A percentile compares a stretch with the other conserved stretches of the same genome.
Conservation (phyloP, 148 eudicot genomes). For the Spergularia marina region DNA sequence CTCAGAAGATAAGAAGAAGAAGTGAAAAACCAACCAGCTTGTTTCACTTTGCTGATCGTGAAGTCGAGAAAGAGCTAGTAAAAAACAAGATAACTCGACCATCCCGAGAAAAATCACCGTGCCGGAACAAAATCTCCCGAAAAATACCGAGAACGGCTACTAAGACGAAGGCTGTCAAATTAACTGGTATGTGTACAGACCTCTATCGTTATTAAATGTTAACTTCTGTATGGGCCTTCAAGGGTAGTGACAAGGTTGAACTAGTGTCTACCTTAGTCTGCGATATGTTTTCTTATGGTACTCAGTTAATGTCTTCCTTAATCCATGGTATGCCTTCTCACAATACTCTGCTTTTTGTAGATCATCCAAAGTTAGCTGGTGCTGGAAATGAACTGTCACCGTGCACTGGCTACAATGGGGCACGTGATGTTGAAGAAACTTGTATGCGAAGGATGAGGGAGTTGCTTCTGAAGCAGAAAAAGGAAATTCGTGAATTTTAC, state of each 20-base stretch:
- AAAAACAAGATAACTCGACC: neutral
- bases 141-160: neutral
- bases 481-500: conserved; percentile 20
- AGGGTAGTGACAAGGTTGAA: neutral
- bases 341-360: conserved; percentile 8
- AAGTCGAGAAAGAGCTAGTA: neutral
- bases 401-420: conserved; percentile 7
- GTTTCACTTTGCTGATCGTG: neutral
- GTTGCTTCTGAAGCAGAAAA: conserved; percentile 25
- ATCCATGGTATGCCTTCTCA: neutral
- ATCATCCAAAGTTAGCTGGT: conserved; percentile 2
- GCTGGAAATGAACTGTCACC: neutral
- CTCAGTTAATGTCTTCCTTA: neutral
- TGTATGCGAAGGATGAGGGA: conserved; percentile 24
- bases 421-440: conserved; percentile 15
- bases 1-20: conserved; percentile 21
- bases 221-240: neutral
- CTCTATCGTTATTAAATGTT: conserved; percentile 5
- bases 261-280: neutral
- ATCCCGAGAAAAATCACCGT: neutral
- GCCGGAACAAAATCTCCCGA: conserved; percentile 1
- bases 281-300: neutral
- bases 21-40: conserved; percentile 3
- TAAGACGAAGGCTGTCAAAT: neutral
- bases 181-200: conserved; percentile 21